phyloP scores from a whole-genome alignment of 2,329 filamentous ascomycete genomes.

The Botrytis fragariae region DNA sequence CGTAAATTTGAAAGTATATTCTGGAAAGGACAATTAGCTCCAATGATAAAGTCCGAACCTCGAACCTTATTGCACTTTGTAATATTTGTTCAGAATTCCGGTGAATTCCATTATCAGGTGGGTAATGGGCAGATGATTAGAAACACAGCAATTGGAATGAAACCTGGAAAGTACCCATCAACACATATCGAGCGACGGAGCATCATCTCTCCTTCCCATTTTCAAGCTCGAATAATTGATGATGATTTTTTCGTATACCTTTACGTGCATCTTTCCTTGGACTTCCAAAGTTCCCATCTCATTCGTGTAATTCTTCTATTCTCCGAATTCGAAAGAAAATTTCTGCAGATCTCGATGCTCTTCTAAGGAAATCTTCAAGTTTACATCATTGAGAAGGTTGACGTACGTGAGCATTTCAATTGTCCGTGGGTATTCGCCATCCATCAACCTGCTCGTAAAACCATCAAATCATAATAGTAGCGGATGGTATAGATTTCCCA shows the following conservation, averaged over 20 bases:
- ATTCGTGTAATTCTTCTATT: not conserved
- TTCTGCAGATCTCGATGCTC: not conserved
- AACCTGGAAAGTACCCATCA: not conserved
- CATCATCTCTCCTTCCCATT: not conserved
- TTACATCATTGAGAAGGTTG: not conserved
- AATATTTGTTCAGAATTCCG: not conserved
- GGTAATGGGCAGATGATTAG: not conserved
- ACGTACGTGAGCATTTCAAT: not conserved
- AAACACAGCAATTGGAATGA: not conserved
- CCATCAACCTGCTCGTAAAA: not conserved
- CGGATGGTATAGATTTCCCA: not conserved
- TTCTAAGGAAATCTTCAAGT: not conserved
- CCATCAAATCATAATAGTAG: not conserved
- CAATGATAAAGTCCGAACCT: not conserved
- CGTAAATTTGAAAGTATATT: not conserved
- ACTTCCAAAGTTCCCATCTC: not conserved
- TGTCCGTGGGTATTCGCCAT: not conserved
- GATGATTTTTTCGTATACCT: not conserved
- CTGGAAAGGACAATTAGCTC: not conserved
- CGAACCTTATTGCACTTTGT: not conserved
- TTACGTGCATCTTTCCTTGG: not conserved
- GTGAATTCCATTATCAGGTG: not conserved
- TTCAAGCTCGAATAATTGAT: not conserved
- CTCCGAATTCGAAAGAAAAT: not conserved
- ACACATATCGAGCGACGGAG: not conserved